Percentiles rank a stretch among this genome's conserved stretches.
These are phyloP conservation scores for Escovopsis sp. DNA, from an alignment of 2,329 filamentous ascomycete genomes.

Conservation along the genomic window DNA sequence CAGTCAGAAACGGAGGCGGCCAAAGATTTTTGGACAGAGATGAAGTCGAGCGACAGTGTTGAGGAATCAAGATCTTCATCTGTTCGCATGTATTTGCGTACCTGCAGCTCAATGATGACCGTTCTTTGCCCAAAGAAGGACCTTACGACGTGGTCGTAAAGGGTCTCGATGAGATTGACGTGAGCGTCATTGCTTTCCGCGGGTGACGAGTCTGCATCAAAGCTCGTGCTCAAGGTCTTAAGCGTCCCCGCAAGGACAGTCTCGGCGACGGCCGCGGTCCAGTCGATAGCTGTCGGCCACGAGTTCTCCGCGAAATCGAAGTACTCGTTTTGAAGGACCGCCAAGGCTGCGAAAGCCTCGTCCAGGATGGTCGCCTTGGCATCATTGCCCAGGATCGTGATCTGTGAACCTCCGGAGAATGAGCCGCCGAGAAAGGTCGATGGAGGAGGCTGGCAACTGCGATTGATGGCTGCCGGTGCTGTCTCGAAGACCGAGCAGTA, in stretches of 20 bases:
- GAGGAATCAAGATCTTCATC: too few relatives aligned
- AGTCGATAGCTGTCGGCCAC: slow-evolving; percentile 81
- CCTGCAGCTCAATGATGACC: slow-evolving; percentile 50
- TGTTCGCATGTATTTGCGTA: too few relatives aligned
- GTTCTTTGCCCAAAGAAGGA: slow-evolving; percentile 83
- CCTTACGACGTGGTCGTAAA: slow-evolving; percentile 60
- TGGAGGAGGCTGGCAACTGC: neutral
- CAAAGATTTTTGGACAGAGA: neutral
- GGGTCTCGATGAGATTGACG: slow-evolving; percentile 68
- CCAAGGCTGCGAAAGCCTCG: slow-evolving; percentile 47
- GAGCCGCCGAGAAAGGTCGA: neutral
- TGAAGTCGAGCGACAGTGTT: too few relatives aligned
- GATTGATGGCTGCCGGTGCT: neutral
- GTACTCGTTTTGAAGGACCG: slow-evolving; percentile 62
- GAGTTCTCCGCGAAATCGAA: slow-evolving; percentile 64
- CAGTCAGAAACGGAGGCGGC: neutral
- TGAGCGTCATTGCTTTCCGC: slow-evolving; percentile 9
- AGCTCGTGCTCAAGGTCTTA: slow-evolving; percentile 50
- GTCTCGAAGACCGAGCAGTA: neutral
- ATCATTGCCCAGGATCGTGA: neutral
- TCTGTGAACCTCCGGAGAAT: too few relatives aligned
- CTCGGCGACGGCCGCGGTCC: slow-evolving; percentile 75
- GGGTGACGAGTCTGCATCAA: slow-evolving; percentile 21
- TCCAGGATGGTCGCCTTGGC: slow-evolving; percentile 18
- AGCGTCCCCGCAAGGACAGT: slow-evolving; percentile 65